Percentiles rank a stretch among this genome's conserved stretches.
Evolutionary conservation across 495 filamentous ascomycete species (phyloP).

Genomic region (Clavariopsis aquatica): DNA sequence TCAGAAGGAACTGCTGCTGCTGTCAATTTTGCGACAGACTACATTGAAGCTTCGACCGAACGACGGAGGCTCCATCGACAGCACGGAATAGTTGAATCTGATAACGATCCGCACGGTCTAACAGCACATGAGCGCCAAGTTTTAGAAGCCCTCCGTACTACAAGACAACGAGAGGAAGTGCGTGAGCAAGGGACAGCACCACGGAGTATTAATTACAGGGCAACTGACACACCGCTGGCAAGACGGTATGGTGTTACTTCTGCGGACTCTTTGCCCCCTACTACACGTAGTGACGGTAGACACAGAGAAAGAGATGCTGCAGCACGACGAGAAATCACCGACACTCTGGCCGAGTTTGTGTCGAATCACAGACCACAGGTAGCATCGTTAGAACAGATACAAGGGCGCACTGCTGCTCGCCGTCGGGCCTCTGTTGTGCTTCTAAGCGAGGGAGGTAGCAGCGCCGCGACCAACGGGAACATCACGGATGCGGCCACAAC

Average conservation of each 20-base stretch:
- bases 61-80: constrained; percentile 40
- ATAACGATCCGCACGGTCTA: constrained; percentile 53
- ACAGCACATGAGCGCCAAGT: constrained; percentile 60
- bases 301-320: constrained; percentile 10
- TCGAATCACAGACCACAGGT: not conserved
- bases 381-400: constrained; percentile 1
- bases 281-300: constrained; percentile 12
- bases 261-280: constrained; percentile 19
- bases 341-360: constrained; percentile 3
- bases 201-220: constrained; percentile 49
- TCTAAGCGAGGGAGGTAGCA: constrained; percentile 4
- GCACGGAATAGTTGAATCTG: constrained; percentile 36
- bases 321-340: constrained; percentile 6
- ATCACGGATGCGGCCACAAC: constrained; percentile 31
- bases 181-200: constrained; percentile 34
- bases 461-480: constrained; percentile 9
- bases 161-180: constrained; percentile 43
- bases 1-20: constrained; percentile 42
- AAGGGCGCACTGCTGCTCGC: constrained; percentile 25
- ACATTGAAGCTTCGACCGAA: constrained; percentile 45
- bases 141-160: constrained; percentile 57
- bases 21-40: constrained; percentile 46
- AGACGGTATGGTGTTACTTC: constrained; percentile 35
- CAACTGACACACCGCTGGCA: constrained; percentile 19
- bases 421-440: constrained; percentile 40